Percentiles rank a stretch among this genome's conserved stretches.
These are phyloP conservation scores for Phaffia tasmanica DNA, from an alignment of 768 basidiomycete species.

Conservation along the genomic window DNA sequence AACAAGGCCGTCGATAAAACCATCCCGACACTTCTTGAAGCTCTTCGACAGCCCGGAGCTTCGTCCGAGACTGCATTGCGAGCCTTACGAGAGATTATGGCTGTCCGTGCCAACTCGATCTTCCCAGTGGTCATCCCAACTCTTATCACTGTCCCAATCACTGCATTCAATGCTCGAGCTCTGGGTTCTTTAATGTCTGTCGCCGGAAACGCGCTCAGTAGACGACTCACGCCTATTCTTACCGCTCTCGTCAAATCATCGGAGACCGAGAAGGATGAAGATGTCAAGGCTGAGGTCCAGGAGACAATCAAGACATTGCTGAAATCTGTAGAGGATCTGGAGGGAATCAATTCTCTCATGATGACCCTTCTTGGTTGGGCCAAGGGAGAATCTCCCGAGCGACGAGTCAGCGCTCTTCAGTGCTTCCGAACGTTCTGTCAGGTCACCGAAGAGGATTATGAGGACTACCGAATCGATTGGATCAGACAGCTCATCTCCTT, in stretches of 20 bases:
- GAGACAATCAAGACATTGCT: conserved; percentile 66
- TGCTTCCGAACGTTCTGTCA: conserved; percentile 76
- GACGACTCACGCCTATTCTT: conserved; percentile 65
- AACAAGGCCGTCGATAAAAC: conserved; percentile 88
- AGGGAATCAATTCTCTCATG: conserved; percentile 84
- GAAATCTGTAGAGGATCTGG: conserved; percentile 65
- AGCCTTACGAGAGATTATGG: conserved; percentile 88
- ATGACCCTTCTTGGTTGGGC: conserved; percentile 80
- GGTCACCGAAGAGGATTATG: conserved; percentile 65
- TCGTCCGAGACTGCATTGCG: conserved; percentile 91
- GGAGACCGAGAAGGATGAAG: conserved; percentile 55
- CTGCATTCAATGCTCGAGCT: conserved; percentile 87
- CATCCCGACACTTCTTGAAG: conserved; percentile 86
- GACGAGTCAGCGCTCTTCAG: conserved; percentile 67
- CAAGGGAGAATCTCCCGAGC: conserved; percentile 56
- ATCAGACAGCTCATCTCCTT: conserved; percentile 73
- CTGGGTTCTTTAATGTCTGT: conserved; percentile 83
- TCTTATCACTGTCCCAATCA: conserved; percentile 77
- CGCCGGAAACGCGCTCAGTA: conserved; percentile 79
- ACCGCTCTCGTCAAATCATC: conserved; percentile 64
- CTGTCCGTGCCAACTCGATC: conserved; percentile 80
- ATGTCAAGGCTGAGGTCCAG: conserved; percentile 56
- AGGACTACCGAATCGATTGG: conserved; percentile 87
- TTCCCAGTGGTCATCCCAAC: conserved; percentile 97
- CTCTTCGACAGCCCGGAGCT: conserved; percentile 81